Percentiles rank a stretch among this genome's conserved stretches.
Conservation (phyloP, 2,329 filamentous ascomycete species). For the Ampelomyces quisqualis region DNA sequence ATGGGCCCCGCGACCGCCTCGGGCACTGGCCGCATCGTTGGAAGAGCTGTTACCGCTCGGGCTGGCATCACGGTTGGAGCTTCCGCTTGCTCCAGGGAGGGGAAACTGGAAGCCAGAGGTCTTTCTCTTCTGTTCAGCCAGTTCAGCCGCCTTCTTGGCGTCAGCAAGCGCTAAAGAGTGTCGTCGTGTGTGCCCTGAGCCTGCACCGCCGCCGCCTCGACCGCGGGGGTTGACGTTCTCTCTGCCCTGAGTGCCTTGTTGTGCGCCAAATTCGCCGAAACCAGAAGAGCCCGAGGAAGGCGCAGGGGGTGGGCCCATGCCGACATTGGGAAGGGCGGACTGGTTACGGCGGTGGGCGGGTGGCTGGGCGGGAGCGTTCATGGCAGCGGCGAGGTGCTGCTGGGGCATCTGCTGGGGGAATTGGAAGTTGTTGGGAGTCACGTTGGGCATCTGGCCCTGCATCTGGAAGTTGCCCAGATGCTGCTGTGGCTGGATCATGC, state of each 20-base stretch:
- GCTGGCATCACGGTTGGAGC: slow-evolving; percentile 57
- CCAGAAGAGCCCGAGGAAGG: slow-evolving; percentile 86
- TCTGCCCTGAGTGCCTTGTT: slow-evolving; percentile 59
- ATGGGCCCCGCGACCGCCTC: slow-evolving; percentile 58
- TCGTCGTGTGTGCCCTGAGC: slow-evolving; percentile 79
- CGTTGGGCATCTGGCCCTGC: slow-evolving; percentile 75
- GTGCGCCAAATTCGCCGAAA: slow-evolving; percentile 74
- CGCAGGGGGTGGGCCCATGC: slow-evolving; percentile 86
- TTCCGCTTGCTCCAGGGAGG: slow-evolving; percentile 65
- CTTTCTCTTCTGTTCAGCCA: slow-evolving; percentile 94
- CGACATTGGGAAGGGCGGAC: slow-evolving; percentile 90
- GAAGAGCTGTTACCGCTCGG: slow-evolving; percentile 50
- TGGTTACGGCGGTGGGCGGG: slow-evolving; percentile 95
- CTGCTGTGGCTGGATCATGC: slow-evolving; percentile 86
- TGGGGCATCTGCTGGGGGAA: slow-evolving; percentile 66
- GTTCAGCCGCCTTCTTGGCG: slow-evolving; percentile 94
- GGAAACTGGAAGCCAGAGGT: slow-evolving; percentile 95
- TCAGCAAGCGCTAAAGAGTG: slow-evolving; percentile 94
- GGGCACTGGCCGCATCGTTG: slow-evolving; percentile 31
- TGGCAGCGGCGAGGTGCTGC: slow-evolving; percentile 64
- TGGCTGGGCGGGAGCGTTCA: slow-evolving; percentile 76
- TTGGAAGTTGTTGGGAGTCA: slow-evolving; percentile 80
- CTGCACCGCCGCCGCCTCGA: slow-evolving; percentile 68
- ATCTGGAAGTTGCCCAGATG: slow-evolving; percentile 59
- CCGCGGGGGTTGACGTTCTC: slow-evolving; percentile 71